Evolutionary conservation across 23 red algal genomes (phyloP).

Genomic region (Gracilaria gracilis): DNA sequence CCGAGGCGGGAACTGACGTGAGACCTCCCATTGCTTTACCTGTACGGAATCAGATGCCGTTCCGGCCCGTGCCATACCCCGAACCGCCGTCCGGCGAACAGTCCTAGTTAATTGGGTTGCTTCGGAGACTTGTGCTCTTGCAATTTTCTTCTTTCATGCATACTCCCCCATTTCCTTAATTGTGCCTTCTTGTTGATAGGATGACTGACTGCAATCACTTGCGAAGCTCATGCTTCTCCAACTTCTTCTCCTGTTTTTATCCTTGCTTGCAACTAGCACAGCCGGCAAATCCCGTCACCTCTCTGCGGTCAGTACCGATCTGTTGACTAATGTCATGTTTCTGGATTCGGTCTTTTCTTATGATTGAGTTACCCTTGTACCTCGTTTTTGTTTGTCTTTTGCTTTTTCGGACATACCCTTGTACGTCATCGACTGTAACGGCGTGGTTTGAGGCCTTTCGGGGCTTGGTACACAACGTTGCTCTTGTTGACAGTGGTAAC

Average conservation of each 20-base stretch:
- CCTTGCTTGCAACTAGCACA: too few relatives aligned
- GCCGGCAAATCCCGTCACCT: not conserved
- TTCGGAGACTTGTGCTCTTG: not conserved
- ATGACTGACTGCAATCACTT: slow-evolving; percentile 17
- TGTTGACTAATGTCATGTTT: slow-evolving; percentile 6
- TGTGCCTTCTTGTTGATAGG: not conserved
- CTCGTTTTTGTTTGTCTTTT: not conserved
- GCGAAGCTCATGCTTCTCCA: not conserved
- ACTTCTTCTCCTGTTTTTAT: not conserved
- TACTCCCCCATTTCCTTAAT: not conserved
- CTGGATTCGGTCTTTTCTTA: not conserved
- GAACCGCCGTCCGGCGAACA: not conserved
- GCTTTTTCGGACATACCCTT: not conserved
- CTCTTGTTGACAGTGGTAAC: not conserved
- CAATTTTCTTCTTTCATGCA: not conserved
- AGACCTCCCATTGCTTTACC: not conserved
- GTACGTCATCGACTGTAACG: not conserved
- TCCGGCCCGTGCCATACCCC: slow-evolving; percentile 2
- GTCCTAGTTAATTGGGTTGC: not conserved
- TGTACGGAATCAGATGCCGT: not conserved
- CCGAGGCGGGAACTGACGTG: not conserved
- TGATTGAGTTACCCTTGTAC: not conserved
- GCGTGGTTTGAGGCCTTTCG: not conserved
- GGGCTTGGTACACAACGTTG: not conserved
- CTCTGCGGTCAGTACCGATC: not conserved